phyloP scores from a whole-genome alignment of 1,284 basidiomycete species.

The Rhodotorula sp. region DNA sequence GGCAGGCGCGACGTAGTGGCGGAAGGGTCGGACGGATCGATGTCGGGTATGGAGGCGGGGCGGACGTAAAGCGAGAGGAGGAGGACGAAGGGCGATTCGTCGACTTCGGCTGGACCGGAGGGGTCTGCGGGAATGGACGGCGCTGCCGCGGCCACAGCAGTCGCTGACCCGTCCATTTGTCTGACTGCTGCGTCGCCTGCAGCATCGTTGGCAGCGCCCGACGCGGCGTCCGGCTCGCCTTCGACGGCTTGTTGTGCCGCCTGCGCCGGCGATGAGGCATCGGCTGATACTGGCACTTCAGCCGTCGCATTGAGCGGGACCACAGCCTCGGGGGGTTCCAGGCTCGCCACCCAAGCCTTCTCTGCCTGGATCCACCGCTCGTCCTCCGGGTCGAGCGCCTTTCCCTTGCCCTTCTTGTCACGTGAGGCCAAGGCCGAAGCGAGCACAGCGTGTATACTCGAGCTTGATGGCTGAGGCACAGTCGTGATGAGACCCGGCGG shows the following conservation, averaged over 20 bases:
- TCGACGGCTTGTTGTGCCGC: no score
- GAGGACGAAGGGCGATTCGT: conserved; percentile 25
- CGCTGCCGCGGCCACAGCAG: not conserved
- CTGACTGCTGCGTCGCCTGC: no score
- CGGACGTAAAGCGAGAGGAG: conserved; percentile 30
- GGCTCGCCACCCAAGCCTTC: conserved; percentile 24
- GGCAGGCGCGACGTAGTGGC: not conserved
- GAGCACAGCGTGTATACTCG: conserved; percentile 13
- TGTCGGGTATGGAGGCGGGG: not conserved
- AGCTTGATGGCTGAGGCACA: conserved; percentile 15
- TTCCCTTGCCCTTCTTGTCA: conserved; percentile 38
- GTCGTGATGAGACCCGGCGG: conserved; percentile 13
- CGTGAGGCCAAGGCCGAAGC: conserved; percentile 2
- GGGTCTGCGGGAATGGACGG: not conserved
- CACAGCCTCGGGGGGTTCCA: not conserved
- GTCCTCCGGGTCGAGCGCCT: conserved; percentile 24
- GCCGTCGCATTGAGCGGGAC: no score
- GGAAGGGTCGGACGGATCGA: not conserved
- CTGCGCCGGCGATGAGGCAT: no score
- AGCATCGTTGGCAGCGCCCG: no score
- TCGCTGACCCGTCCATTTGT: no score
- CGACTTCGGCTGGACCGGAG: not conserved
- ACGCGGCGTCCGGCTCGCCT: no score
- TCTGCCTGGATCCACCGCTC: conserved; percentile 14
- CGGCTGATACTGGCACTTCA: no score